A percentile compares a stretch with the other conserved stretches of the same genome.
phyloP scores from a whole-genome alignment of 1,284 basidiomycete species.

The Ustilago hordei region DNA sequence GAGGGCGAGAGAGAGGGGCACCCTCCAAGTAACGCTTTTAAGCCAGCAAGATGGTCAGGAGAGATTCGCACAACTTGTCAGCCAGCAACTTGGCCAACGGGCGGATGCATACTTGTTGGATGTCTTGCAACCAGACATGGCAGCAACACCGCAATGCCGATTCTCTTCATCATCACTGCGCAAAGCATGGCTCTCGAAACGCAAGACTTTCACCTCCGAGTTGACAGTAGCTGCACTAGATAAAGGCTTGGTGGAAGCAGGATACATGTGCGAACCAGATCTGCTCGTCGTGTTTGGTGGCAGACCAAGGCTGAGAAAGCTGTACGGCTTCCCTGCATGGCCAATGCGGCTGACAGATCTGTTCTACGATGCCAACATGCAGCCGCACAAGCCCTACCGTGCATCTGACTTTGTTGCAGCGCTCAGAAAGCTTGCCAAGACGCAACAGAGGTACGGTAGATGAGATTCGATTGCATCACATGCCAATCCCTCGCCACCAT shows the following conservation, averaged over 20 bases:
- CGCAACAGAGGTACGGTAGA: slow-evolving; percentile 39
- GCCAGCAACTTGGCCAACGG: not conserved
- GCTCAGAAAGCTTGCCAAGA: slow-evolving; percentile 27
- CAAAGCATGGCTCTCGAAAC: slow-evolving; percentile 26
- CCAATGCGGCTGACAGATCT: slow-evolving; percentile 39
- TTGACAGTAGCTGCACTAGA: slow-evolving; percentile 21
- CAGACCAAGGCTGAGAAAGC: slow-evolving; percentile 6
- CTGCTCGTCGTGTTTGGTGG: slow-evolving; percentile 34
- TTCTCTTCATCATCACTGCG: slow-evolving; percentile 31
- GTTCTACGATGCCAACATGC: slow-evolving; percentile 27
- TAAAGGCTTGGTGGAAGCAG: not conserved
- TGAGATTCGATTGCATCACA: not conserved
- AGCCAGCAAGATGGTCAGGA: slow-evolving; percentile 21
- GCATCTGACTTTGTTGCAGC: slow-evolving; percentile 27
- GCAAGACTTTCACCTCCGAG: slow-evolving; percentile 1
- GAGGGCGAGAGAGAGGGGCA: not conserved
- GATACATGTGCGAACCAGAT: slow-evolving; percentile 37
- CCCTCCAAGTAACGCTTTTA: slow-evolving; percentile 21
- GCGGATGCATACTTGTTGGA: slow-evolving; percentile 8
- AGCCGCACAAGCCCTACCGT: slow-evolving; percentile 6
- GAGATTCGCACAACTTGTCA: slow-evolving; percentile 12
- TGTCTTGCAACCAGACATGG: slow-evolving; percentile 16
- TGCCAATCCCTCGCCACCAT: no score
- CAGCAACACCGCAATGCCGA: not conserved
- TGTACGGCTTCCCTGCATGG: slow-evolving; percentile 49